Percentiles rank a stretch among this genome's conserved stretches.
Conservation (phyloP, 352 stramenopile species). For the Globisporangium mamillatum region DNA sequence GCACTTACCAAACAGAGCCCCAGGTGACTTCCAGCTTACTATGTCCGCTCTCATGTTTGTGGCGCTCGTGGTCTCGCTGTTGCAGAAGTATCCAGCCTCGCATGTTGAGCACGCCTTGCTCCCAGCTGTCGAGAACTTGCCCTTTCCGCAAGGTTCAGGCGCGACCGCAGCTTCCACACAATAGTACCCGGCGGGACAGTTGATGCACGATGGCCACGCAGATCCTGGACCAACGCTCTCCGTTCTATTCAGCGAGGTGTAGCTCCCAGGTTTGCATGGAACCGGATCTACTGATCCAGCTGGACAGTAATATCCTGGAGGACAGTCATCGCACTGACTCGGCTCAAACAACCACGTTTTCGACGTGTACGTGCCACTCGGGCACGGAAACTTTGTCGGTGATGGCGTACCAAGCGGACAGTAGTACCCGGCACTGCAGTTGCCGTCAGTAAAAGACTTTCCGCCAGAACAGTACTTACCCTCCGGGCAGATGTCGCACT, state of each 20-base stretch:
- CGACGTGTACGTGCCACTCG: constrained; percentile 76
- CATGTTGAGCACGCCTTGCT: constrained; percentile 58
- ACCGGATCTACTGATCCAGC: constrained; percentile 56
- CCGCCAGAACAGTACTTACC: constrained; percentile 87
- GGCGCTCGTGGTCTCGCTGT: constrained; percentile 61
- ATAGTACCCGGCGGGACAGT: constrained; percentile 81
- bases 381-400: constrained; percentile 72
- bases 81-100: constrained; percentile 80
- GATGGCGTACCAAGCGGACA: constrained; percentile 80
- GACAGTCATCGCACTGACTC: constrained; percentile 76
- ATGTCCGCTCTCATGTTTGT: constrained; percentile 56
- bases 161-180: constrained; percentile 61
- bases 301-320: constrained; percentile 73
- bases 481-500: constrained; percentile 79
- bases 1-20: constrained; percentile 67
- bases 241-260: constrained; percentile 69
- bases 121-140: constrained; percentile 51
- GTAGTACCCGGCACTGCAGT: constrained; percentile 82
- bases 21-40: constrained; percentile 51
- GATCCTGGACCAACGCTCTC: constrained; percentile 53
- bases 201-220: constrained; percentile 59
- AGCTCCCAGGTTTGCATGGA: constrained; percentile 74
- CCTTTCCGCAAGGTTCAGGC: constrained; percentile 70
- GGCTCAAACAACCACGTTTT: constrained; percentile 74
- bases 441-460: constrained; percentile 71